Base-by-base conservation (phyloP, 2,329 filamentous ascomycete species). In the Monosporascus cannonballus region DNA sequence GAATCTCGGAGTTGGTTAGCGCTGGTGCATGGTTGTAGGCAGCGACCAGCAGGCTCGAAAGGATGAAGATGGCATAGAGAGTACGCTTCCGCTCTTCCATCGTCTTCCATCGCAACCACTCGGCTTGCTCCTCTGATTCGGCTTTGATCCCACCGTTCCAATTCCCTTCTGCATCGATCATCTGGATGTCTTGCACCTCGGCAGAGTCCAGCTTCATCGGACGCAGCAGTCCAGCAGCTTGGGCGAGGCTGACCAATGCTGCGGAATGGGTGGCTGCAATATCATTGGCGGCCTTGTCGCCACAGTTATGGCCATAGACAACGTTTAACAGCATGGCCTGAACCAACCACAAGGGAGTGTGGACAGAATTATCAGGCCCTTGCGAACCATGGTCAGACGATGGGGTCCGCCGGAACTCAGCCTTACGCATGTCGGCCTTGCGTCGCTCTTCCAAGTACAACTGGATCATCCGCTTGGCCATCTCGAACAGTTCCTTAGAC, bases 281-380 rank as follows among this genome's bases (percentile, higher is more conserved):
- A 67, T 96, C 91, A 55, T 89, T 90, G 22, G 90, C 88, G 51
- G 85, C 86, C 73, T 95, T 93, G 68, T 97, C 93, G 38, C 89
- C 90, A 67, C 91, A 96, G 60, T 96, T 95, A 69, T 96, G 90
- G 15, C 93, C 93, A 67, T 96, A 97, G 17, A 96, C 89, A 38
- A 97, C 89, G 66, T 96, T 97, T 49, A 99, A 78, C 8, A 97
- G 76, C 93, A 97, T 97, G 0, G 93, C 90, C 70, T 97, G 94
- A 17, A 97, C 91, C 25, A 99, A 79, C 92, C 93, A 97, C 41
- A 96, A 78, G 0, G 93, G 93, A 2, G 92, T 93, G 59, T 90
- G 84, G 39, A 84, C 80, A 17, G 83, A 78, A 48, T 79, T 79
- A 54, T 90, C 86, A 51, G 76, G 71, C 18, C 70, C 67, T 45